phyloP scores from a whole-genome alignment of 169 alveolate genomes.

The Babesia caballi region DNA sequence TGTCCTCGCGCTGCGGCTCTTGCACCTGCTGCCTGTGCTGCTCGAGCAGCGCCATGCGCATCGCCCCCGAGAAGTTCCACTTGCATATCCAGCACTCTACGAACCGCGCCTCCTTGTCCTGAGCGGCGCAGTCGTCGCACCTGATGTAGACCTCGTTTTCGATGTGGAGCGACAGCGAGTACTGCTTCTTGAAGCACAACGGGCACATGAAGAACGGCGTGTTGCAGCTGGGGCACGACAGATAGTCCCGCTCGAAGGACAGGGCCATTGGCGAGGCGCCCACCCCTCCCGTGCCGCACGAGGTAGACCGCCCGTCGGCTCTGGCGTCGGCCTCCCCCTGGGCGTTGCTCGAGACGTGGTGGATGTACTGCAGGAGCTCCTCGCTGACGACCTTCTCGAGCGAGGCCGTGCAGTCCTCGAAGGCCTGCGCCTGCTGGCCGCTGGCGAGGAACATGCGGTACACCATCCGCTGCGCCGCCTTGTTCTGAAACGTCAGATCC shows the following conservation, averaged over 20 bases:
- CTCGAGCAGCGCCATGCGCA: neutral
- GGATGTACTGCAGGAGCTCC: conserved; percentile 46
- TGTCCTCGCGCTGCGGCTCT: neutral
- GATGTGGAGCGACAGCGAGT: conserved; percentile 62
- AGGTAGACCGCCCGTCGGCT: neutral
- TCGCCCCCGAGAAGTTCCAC: conserved; percentile 40
- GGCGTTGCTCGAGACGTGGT: neutral
- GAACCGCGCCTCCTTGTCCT: conserved; percentile 42
- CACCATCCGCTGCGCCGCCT: conserved; percentile 27
- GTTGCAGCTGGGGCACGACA: conserved; percentile 77
- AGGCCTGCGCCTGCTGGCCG: conserved; percentile 24
- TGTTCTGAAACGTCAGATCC: neutral
- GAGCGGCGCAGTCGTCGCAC: conserved; percentile 60
- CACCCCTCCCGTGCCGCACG: neutral
- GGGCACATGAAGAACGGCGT: conserved; percentile 80
- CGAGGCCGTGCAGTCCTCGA: conserved; percentile 6
- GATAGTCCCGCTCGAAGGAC: conserved; percentile 32
- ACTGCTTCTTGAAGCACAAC: conserved; percentile 69
- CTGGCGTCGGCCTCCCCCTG: neutral
- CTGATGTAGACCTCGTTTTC: conserved; percentile 71
- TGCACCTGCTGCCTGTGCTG: neutral
- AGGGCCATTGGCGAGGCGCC: neutral
- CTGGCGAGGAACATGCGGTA: conserved; percentile 41
- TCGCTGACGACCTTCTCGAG: conserved; percentile 38
- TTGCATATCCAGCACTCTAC: conserved; percentile 49